phyloP scores from a whole-genome alignment of 257 asterid species.

The Gentiana dahurica region DNA sequence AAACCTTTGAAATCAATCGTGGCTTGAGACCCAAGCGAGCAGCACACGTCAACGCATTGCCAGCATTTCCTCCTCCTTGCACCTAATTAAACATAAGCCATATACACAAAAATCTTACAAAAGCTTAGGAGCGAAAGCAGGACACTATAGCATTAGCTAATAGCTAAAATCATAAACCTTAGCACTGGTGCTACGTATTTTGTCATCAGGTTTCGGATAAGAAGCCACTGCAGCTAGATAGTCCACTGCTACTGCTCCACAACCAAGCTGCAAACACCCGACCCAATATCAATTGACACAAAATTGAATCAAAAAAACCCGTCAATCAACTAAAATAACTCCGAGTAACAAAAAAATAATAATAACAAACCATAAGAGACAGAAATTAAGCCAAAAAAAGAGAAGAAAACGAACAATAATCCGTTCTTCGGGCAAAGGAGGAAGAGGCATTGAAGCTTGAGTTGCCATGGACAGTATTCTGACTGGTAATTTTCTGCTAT shows the following conservation, averaged over 20 bases:
- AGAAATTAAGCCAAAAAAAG: not conserved
- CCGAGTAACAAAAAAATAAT: not conserved
- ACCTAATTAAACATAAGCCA: slow-evolving; percentile 23
- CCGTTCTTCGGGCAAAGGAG: slow-evolving; percentile 50
- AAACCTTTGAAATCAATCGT: slow-evolving; percentile 79
- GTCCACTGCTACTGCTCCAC: slow-evolving; percentile 56
- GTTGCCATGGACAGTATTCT: slow-evolving; percentile 31
- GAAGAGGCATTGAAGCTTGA: slow-evolving; percentile 24
- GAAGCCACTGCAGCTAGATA: slow-evolving; percentile 79
- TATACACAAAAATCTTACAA: too few species aligned
- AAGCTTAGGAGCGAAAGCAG: not conserved
- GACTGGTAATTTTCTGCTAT: slow-evolving; percentile 13
- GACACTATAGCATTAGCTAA: not conserved
- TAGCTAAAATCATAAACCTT: slow-evolving; percentile 29
- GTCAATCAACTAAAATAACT: too few species aligned
- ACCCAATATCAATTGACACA: too few species aligned
- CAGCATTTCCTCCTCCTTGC: slow-evolving; percentile 95
- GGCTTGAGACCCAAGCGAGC: slow-evolving; percentile 84
- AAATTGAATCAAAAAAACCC: too few species aligned
- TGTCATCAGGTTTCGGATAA: slow-evolving; percentile 91
- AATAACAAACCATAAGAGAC: not conserved
- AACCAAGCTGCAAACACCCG: slow-evolving; percentile 48
- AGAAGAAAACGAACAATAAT: slow-evolving; percentile 33
- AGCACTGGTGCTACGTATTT: slow-evolving; percentile 68
- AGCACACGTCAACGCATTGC: slow-evolving; percentile 84